Conservation (phyloP, 176 grass and related monocot species). For the Oropetium thomaeum region DNA sequence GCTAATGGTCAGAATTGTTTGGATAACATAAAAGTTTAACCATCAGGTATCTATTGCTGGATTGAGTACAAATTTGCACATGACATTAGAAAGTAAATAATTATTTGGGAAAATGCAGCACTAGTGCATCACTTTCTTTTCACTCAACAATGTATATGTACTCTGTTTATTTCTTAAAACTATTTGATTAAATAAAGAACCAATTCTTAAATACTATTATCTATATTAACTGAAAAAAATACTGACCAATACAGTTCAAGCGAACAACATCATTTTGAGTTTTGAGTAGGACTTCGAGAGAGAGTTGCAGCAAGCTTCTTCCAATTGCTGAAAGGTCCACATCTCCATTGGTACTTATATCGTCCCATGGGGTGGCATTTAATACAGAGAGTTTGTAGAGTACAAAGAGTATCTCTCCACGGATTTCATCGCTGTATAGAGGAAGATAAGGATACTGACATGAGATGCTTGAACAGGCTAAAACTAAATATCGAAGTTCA, state of each 20-base stretch:
- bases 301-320: constrained; percentile 51
- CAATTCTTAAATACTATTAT: neutral
- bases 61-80: neutral
- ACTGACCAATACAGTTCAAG: constrained; percentile 88
- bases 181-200: neutral
- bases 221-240: constrained; percentile 1
- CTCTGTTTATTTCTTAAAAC: neutral
- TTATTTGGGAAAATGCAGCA: constrained; percentile 14
- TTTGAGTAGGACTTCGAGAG: constrained; percentile 84
- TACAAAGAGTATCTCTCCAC: constrained; percentile 85
- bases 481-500: constrained; percentile 22
- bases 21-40: neutral
- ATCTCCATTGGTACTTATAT: constrained; percentile 38
- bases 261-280: constrained; percentile 85
- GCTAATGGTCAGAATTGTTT: constrained; percentile 16
- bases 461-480: neutral
- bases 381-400: constrained; percentile 72
- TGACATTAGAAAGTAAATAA: constrained; percentile 1
- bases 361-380: constrained; percentile 72
- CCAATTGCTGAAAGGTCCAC: constrained; percentile 39
- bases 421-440: constrained; percentile 76
- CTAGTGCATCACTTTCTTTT: neutral
- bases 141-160: neutral
- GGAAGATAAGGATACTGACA: constrained; percentile 27
- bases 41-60: neutral